phyloP scores from a whole-genome alignment of 1,284 basidiomycete genomes.

The Cystobasidium slooffiae region DNA sequence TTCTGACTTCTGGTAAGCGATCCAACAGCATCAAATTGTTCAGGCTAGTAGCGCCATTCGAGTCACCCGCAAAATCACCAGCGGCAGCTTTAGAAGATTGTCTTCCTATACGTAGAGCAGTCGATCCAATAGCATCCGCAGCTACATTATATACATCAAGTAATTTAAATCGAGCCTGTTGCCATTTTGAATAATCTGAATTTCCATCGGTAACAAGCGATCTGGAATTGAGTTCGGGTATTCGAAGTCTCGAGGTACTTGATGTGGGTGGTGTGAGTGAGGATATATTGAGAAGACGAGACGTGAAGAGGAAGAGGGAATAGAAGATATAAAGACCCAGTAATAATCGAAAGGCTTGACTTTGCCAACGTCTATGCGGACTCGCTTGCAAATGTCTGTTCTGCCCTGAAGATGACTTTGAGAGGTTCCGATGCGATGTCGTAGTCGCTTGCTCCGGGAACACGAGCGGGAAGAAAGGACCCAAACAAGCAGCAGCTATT shows the following conservation, averaged over 20 bases:
- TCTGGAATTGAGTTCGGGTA: background rate
- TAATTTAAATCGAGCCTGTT: slow-evolving; percentile 17
- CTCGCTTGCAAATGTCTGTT: background rate
- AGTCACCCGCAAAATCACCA: slow-evolving; percentile 14
- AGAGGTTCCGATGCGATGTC: background rate
- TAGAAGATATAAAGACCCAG: slow-evolving; percentile 18
- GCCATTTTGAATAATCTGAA: slow-evolving; percentile 10
- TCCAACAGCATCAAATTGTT: slow-evolving; percentile 13
- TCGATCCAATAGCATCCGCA: slow-evolving; percentile 6
- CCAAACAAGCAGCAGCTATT: slow-evolving; percentile 3
- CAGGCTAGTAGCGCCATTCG: background rate
- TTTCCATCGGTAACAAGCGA: background rate
- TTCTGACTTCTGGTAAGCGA: slow-evolving; percentile 13
- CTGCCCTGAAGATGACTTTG: slow-evolving; percentile 1
- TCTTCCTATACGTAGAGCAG: background rate
- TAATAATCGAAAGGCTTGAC: background rate
- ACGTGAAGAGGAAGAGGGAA: slow-evolving; percentile 11
- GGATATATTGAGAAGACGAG: background rate
- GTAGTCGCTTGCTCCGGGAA: background rate
- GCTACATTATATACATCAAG: slow-evolving; percentile 16
- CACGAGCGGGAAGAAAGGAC: background rate
- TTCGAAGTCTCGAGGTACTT: background rate
- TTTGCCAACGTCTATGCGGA: slow-evolving; percentile 3
- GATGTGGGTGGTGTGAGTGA: background rate
- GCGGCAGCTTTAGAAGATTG: background rate